A percentile compares a stretch with the other conserved stretches of the same genome.
Conservation (phyloP, 176 grass and related monocot genomes). For the Hsuehochloa calcarea region DNA sequence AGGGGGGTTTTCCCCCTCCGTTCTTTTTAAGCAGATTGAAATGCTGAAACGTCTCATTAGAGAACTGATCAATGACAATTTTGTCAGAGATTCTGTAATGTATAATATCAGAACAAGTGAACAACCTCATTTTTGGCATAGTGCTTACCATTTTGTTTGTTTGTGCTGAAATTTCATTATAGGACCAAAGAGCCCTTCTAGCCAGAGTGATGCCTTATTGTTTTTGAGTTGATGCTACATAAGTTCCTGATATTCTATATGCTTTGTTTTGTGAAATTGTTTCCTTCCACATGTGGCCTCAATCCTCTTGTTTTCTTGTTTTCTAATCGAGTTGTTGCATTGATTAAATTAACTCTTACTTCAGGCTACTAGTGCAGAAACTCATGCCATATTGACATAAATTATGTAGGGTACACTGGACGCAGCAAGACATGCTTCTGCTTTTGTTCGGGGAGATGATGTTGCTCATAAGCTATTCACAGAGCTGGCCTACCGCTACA, state of each 20-base stretch:
- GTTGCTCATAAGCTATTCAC: conserved; percentile 94
- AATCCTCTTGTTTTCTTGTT: neutral
- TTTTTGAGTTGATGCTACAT: neutral
- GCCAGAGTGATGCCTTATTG: neutral
- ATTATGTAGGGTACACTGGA: conserved; percentile 62
- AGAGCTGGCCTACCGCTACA: conserved; percentile 86
- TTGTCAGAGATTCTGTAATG: neutral
- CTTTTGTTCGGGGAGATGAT: conserved; percentile 92
- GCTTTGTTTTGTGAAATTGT: neutral
- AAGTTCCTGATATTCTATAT: neutral
- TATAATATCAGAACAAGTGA: neutral
- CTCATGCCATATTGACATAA: conserved; percentile 8
- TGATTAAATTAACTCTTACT: neutral
- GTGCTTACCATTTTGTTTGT: neutral
- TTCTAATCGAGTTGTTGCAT: neutral
- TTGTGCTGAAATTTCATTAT: neutral
- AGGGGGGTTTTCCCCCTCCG: neutral
- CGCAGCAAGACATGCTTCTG: conserved; percentile 65
- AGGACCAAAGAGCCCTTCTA: neutral
- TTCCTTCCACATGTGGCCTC: neutral
- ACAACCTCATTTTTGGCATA: neutral
- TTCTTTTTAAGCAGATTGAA: neutral
- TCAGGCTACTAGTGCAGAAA: neutral
- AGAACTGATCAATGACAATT: neutral
- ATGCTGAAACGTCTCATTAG: neutral